Conservation (phyloP, 495 filamentous ascomycete species). For the Xylona heveae region DNA sequence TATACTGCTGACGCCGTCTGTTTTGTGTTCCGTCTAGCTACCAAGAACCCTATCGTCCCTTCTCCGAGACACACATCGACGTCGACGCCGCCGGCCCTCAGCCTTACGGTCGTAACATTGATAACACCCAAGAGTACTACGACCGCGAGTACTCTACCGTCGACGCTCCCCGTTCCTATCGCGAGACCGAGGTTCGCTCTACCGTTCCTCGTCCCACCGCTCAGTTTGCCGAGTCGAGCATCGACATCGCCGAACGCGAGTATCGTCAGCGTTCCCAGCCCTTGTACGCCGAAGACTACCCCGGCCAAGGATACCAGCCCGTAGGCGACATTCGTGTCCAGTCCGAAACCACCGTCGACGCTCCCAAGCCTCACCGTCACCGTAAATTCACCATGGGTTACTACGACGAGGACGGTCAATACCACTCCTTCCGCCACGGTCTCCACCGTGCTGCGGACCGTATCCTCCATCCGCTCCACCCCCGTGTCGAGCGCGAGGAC, state of each 20-base stretch:
- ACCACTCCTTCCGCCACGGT: constrained; percentile 84
- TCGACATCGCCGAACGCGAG: constrained; percentile 71
- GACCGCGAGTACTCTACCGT: constrained; percentile 10
- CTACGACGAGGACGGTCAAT: constrained; percentile 95
- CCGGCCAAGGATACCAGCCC: constrained; percentile 22
- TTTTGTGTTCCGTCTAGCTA: constrained; percentile 21
- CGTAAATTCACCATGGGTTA: constrained; percentile 94
- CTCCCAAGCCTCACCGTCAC: constrained; percentile 17
- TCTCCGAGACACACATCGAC: constrained; percentile 38
- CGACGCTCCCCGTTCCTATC: constrained; percentile 12
- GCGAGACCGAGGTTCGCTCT: too few relatives aligned
- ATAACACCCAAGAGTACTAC: constrained; percentile 24
- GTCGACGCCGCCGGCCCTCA: constrained; percentile 33
- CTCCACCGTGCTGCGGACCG: constrained; percentile 67
- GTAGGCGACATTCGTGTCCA: constrained; percentile 15
- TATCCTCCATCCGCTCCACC: constrained; percentile 46
- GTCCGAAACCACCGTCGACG: constrained; percentile 29
- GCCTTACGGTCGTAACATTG: constrained; percentile 25
- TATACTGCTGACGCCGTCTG: too few relatives aligned
- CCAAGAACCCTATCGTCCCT: constrained; percentile 28
- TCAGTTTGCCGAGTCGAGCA: constrained; percentile 29
- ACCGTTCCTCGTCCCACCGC: constrained; percentile 15
- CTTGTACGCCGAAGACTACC: constrained; percentile 40
- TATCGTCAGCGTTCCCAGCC: constrained; percentile 63
- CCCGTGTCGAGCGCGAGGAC: constrained; percentile 7